Evolutionary conservation across 2,329 filamentous ascomycete genomes (phyloP).

Genomic region (Drechslerella coelobrocha): DNA sequence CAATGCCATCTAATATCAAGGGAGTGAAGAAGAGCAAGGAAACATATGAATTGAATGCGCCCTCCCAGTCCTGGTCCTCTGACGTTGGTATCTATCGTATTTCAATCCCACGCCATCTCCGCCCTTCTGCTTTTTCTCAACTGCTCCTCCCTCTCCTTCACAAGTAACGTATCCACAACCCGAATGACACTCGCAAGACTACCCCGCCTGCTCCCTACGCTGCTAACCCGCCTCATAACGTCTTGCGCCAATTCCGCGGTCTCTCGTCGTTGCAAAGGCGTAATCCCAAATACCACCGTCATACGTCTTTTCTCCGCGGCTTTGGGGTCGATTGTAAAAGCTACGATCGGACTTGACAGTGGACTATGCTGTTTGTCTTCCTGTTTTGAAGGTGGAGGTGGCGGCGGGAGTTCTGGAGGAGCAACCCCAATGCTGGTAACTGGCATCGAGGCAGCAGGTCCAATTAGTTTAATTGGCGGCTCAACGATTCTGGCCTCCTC

Average conservation of each 20-base stretch:
- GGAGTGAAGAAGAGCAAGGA: too few relatives aligned
- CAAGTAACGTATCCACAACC: slow-evolving; percentile 52
- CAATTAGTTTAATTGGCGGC: not conserved
- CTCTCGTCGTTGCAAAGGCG: slow-evolving; percentile 37
- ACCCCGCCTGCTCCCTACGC: slow-evolving; percentile 19
- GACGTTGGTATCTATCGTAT: not conserved
- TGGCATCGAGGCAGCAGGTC: slow-evolving; percentile 13
- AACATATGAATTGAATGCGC: too few relatives aligned
- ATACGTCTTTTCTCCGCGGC: slow-evolving; percentile 39
- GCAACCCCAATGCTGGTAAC: slow-evolving; percentile 11
- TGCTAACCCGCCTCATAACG: slow-evolving; percentile 41
- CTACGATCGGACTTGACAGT: slow-evolving; percentile 1
- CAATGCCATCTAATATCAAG: too few relatives aligned
- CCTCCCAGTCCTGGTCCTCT: not conserved
- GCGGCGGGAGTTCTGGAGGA: slow-evolving; percentile 15
- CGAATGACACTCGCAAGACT: slow-evolving; percentile 51
- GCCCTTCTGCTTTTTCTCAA: slow-evolving; percentile 50
- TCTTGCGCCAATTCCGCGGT: slow-evolving; percentile 42
- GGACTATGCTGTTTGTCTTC: slow-evolving; percentile 4
- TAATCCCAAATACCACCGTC: slow-evolving; percentile 47
- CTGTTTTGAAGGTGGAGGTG: slow-evolving; percentile 8
- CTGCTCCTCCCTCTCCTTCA: slow-evolving; percentile 52
- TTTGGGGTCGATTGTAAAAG: slow-evolving; percentile 31
- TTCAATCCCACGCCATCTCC: slow-evolving; percentile 54
- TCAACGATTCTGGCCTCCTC: slow-evolving; percentile 10